These are phyloP conservation scores for Penicillium digitatum DNA, from an alignment of 2,329 filamentous ascomycete species.

Conservation along the genomic window DNA sequence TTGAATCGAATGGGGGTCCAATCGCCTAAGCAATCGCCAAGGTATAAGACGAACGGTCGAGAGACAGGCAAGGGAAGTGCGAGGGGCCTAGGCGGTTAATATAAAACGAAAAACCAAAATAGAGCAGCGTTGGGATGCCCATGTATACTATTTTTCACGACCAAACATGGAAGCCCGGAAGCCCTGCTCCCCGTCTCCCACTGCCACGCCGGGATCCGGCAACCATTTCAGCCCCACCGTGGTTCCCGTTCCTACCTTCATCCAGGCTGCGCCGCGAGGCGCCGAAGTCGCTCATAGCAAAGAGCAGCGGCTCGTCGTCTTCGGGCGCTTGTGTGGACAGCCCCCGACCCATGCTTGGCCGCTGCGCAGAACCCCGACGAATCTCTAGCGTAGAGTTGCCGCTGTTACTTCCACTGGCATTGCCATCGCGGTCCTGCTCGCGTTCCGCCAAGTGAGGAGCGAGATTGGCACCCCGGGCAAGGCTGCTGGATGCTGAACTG, in stretches of 20 bases:
- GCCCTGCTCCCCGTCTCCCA: conserved; percentile 33
- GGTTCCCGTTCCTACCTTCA: conserved; percentile 36
- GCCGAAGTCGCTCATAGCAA: conserved; percentile 47
- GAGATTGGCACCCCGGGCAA: conserved; percentile 35
- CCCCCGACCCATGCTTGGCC: conserved; percentile 34
- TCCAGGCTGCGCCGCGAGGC: conserved; percentile 43
- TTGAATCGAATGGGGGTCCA: conserved; percentile 1
- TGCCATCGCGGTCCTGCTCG: conserved; percentile 38
- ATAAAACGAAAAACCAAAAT: not conserved
- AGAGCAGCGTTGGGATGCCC: not conserved
- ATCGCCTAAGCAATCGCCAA: not conserved
- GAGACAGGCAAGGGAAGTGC: not conserved
- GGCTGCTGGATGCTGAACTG: conserved; percentile 40
- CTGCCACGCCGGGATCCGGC: conserved; percentile 35
- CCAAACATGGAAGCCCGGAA: conserved; percentile 35
- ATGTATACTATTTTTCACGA: conserved; percentile 18
- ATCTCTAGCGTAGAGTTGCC: conserved; percentile 35
- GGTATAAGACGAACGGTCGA: not conserved
- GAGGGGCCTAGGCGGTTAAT: not conserved
- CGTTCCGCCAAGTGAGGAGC: conserved; percentile 34
- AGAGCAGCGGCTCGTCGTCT: conserved; percentile 45
- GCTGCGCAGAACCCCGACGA: conserved; percentile 35
- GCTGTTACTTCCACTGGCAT: conserved; percentile 41
- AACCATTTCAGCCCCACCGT: conserved; percentile 28
- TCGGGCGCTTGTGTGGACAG: conserved; percentile 32